Percentiles rank a stretch among this genome's conserved stretches.
These are phyloP conservation scores for Andrographis paniculata DNA, from an alignment of 305 asterid genomes.

Conservation along the genomic window DNA sequence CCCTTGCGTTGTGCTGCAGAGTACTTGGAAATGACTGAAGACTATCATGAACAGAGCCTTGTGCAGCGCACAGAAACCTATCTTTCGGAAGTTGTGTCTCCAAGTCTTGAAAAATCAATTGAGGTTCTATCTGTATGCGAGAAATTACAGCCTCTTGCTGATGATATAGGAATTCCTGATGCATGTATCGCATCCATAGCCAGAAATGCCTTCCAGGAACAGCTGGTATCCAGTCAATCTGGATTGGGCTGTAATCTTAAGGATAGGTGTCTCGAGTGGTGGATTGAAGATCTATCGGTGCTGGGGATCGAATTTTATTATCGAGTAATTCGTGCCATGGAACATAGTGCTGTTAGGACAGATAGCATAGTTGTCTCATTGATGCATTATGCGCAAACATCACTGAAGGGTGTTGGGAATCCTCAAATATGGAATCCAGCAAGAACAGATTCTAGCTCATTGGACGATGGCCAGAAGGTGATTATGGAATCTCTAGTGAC, in stretches of 20 bases:
- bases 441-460: conserved; percentile 22
- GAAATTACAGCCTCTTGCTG: conserved; percentile 38
- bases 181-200: conserved; percentile 40
- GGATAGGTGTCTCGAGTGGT: conserved; percentile 50
- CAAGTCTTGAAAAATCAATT: conserved; percentile 49
- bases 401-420: conserved; percentile 50
- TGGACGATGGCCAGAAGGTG: conserved; percentile 33
- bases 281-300: conserved; percentile 50
- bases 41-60: conserved; percentile 48
- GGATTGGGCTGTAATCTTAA: conserved; percentile 33
- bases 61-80: conserved; percentile 45
- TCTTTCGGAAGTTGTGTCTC: conserved; percentile 39
- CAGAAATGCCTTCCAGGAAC: conserved; percentile 39
- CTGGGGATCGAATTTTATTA: conserved; percentile 36
- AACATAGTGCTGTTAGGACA: conserved; percentile 34
- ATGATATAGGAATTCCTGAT: conserved; percentile 41
- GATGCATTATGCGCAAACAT: conserved; percentile 53
- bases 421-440: conserved; percentile 63
- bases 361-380: conserved; percentile 46
- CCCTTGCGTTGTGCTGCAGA: conserved; percentile 55
- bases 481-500: conserved; percentile 41
- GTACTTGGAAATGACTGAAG: conserved; percentile 55
- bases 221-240: conserved; percentile 43
- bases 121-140: conserved; percentile 51
- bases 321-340: conserved; percentile 43